These are phyloP conservation scores for Solanum pimpinellifolium DNA, from an alignment of 257 asterid species.

Conservation along the genomic window DNA sequence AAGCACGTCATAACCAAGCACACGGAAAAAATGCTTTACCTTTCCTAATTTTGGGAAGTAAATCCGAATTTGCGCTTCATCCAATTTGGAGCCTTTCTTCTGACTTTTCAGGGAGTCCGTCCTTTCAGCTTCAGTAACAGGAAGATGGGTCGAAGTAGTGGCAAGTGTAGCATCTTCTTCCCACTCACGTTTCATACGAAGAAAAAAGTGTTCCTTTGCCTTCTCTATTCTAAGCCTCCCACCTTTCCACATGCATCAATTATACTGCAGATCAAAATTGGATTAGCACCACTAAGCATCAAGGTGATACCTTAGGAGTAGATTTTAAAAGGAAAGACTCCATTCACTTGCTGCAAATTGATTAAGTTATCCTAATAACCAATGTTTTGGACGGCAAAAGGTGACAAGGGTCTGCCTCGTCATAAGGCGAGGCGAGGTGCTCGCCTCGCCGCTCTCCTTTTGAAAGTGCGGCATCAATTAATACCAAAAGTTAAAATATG, in stretches of 20 bases:
- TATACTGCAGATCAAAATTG: constrained; percentile 41
- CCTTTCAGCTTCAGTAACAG: constrained; percentile 19
- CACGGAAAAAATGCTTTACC: constrained; percentile 22
- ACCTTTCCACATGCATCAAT: constrained; percentile 94
- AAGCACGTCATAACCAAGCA: not conserved
- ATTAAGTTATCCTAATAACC: not conserved
- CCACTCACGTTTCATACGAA: constrained; percentile 64
- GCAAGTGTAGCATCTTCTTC: constrained; percentile 49
- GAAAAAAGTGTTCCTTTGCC: constrained; percentile 66
- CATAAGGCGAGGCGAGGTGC: no score
- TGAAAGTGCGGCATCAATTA: no score
- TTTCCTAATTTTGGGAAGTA: constrained; percentile 73
- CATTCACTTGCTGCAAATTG: not conserved
- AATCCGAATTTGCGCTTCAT: constrained; percentile 40
- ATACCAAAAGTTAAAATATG: no score
- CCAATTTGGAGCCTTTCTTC: constrained; percentile 26
- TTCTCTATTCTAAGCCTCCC: constrained; percentile 84
- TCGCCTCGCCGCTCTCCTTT: no score
- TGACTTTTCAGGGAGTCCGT: constrained; percentile 17
- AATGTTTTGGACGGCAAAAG: no score
- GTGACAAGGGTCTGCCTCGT: no score
- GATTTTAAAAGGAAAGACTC: not conserved
- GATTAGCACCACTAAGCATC: not conserved
- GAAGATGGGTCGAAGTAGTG: constrained; percentile 13
- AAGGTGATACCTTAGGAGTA: not conserved